These are phyloP conservation scores for Xylaria sp. DNA, from an alignment of 2,329 filamentous ascomycete species.

Conservation along the genomic window DNA sequence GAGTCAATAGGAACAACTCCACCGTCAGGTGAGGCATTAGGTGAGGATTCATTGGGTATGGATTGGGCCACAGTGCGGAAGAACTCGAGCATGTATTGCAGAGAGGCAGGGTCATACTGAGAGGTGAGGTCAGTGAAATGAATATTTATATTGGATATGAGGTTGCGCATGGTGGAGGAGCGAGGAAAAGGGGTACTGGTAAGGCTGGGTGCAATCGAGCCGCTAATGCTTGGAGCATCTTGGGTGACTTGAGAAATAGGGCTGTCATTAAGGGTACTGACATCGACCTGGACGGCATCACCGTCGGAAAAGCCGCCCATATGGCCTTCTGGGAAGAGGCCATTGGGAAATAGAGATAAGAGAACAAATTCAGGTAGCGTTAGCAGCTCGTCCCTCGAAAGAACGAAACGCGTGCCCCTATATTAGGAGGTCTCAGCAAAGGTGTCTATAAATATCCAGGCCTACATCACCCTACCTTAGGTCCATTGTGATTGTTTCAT, in stretches of 20 bases:
- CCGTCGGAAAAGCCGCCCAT: conserved; percentile 93
- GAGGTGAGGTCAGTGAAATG: conserved; percentile 56
- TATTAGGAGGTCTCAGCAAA: conserved; percentile 38
- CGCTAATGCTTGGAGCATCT: conserved; percentile 42
- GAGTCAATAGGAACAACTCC: conserved; percentile 76
- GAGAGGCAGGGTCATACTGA: conserved; percentile 93
- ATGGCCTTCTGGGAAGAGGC: conserved; percentile 95
- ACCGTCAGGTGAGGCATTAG: conserved; percentile 71
- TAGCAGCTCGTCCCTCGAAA: conserved; percentile 93
- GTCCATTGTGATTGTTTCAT: conserved; percentile 96
- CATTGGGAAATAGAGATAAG: conserved; percentile 97
- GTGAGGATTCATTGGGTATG: conserved; percentile 82
- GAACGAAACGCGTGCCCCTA: conserved; percentile 91
- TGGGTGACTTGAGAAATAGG: conserved; percentile 45
- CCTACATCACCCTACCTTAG: conserved; percentile 74
- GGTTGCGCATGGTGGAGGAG: conserved; percentile 48
- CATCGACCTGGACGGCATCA: conserved; percentile 96
- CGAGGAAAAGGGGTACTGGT: conserved; percentile 37
- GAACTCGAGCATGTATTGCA: conserved; percentile 99
- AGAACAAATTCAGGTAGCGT: conserved; percentile 97
- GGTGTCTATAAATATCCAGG: conserved; percentile 8
- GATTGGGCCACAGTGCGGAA: conserved; percentile 96
- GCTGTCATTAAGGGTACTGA: conserved; percentile 65
- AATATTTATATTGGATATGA: conserved; percentile 55
- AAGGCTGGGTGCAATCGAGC: conserved; percentile 36